Base-by-base conservation (phyloP, 2,329 filamentous ascomycete species). In the Alternaria longipes region DNA sequence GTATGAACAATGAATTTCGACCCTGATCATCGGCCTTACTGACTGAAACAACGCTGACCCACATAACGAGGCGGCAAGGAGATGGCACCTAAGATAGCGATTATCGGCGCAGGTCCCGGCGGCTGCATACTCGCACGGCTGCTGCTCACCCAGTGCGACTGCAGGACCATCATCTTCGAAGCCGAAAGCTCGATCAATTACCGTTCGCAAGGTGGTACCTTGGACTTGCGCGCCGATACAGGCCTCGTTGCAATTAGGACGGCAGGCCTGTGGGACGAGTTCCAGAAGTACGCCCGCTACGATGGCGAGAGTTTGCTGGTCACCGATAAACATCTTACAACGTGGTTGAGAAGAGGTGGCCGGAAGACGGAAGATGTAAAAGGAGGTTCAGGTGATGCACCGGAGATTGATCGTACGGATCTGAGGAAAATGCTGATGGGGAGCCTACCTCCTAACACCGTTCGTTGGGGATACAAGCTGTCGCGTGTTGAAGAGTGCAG, bases 121-220 rank as follows among this genome's bases (percentile, higher is more conserved):
- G 84, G 84, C 61, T 83, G 83, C 64, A 83, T 83, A 64, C 77
- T 87, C 3, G 85, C 84, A 12, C 82, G 84, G 12, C 80, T 88
- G 16, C 79, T 89, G 6, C 77, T 82, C 47, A 70, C 79, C 11
- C 75, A 80, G 57, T 14, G 40, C 4, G 75, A 78, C 46, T 78
- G 85, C 56, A 70, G 81, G 7, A 78, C 81, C 56, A 83, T 80
- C 3, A 77, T 89, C 16, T 89, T 84, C 65, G 80, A 81, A 84
- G 63, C 52, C 44, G 69, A 74, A 56, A 18, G n/a, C 1, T 73
- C 71, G 0, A 56, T 70, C 56, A 54, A 73, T 56, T 69, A 73
- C 46, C 74, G 68, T 50, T 68, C 70, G n/a, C 72, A 77, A 66
- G 70, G 77, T 49, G 85, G 86, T 8, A 83, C 81, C 0, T 79